Evolutionary conservation across 768 basidiomycete genomes (phyloP), one percentile per base, ranked within the genome.

Genomic region (Auricularia sp.): DNA sequence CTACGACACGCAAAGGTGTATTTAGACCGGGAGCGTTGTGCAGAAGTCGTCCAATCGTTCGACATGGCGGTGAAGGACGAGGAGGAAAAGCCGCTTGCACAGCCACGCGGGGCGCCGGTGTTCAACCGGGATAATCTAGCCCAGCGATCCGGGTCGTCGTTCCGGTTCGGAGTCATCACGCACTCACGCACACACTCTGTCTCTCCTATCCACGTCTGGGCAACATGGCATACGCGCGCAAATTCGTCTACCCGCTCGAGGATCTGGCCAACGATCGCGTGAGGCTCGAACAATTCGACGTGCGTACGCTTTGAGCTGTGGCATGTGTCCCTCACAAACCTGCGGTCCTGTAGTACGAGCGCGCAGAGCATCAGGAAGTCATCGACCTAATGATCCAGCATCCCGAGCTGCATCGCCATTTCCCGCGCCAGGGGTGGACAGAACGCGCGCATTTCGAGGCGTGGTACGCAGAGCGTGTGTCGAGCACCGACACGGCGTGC

Each of bases 251-350:
- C 29, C 56, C 56, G 34, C 34, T 35, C 6, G 5, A 59, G 29
- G 56, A 59, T 21, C 72, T 86, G 16, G 77, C 83, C 67, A 84
- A 74, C 67, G 77, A 80, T 11, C 74, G 79, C 21, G 70, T 85
- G 18, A 78, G 74, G 64, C 73, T 86, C 18, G 76, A 75, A 0
- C 83, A 82, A 1, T 85, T 85, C 71, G 71, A 81, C 47, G 67
- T 68, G 61, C 13, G 64, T 62, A 29, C 29, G 54, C 29, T 36
- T 54, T 7, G 11, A 16, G 34, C 29, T 29, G 29, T 29, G 29
- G 29, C 29, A 29, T 29, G 29, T 2, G 29, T 29, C 29, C 29
- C 29, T 29, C 29, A 29, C 29, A 3, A 29, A 29, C 29, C 29
- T 29, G 29, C 29, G 29, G 29, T 29, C 29, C 29, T 29, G 29